Base-by-base conservation (phyloP, 768 basidiomycete genomes). In the Xerocomus potaroensis region DNA sequence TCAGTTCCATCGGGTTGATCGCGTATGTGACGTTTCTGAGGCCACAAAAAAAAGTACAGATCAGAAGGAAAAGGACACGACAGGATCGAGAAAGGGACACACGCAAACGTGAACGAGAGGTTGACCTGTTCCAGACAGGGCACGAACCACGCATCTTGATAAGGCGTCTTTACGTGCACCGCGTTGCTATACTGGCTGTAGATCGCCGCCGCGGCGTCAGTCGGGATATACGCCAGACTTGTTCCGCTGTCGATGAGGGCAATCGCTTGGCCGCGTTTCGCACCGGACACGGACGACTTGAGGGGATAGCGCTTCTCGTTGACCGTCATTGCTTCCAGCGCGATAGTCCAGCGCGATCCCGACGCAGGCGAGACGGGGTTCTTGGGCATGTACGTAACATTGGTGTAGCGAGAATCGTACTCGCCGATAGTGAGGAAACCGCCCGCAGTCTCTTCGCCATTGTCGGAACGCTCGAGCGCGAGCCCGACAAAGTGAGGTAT, bases 1-100 rank as follows among this genome's bases (percentile, higher is more conserved):
- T 68, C 27, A 77, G 44, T 41, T 77, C 75, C 32, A 77, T 62
- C 18, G 75, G 74, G 43, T 77, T 72, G 39, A 77, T 64, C 11
- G 72, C 57, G 44, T 66, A 72, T 11, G 55, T 35, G 39, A 63
- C 56, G 26, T 58, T 63, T 8, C 29, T 37, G 11, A 4, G n/a
- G n/a, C 21, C 26, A 23, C 30, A 21, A 22, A 19, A n/a, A 14
- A 3, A 2, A 33, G n/a, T 16, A 6, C 4, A 15, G 12, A 21
- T 15, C n/a, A n/a, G n/a, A n/a, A n/a, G n/a, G n/a, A n/a, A n/a
- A n/a, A n/a, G n/a, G n/a, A n/a, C n/a, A n/a, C 33, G 12, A 16
- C 7, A 30, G 11, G 19, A 21, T 8, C 14, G 22, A 48, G 5
- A 23, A 37, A 5, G n/a, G 4, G 9, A 45, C 37, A 52, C 36